phyloP scores from a whole-genome alignment of 2,329 filamentous ascomycete genomes.

The Fusarium xyrophilum region DNA sequence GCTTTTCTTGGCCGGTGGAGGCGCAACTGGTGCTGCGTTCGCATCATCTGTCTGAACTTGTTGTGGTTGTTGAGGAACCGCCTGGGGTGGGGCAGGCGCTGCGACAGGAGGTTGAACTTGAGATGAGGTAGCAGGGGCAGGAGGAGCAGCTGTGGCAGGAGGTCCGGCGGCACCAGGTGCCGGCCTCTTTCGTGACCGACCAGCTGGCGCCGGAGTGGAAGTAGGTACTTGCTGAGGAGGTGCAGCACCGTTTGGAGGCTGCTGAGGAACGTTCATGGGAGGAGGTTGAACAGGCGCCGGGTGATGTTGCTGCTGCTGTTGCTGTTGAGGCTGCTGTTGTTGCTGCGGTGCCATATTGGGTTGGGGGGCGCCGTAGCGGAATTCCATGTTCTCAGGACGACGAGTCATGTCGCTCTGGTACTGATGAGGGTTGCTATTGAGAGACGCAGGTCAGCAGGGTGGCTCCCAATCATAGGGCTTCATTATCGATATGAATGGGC shows the following conservation, averaged over 20 bases:
- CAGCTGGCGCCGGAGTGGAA: slow-evolving; percentile 48
- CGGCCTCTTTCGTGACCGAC: slow-evolving; percentile 53
- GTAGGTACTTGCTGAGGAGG: slow-evolving; percentile 49
- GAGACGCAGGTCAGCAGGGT: slow-evolving; percentile 42
- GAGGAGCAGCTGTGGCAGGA: slow-evolving; percentile 45
- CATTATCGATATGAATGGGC: slow-evolving; percentile 39
- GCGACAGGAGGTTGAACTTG: slow-evolving; percentile 45
- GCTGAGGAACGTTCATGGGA: slow-evolving; percentile 54
- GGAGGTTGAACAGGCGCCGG: slow-evolving; percentile 45
- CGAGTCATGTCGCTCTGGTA: slow-evolving; percentile 61
- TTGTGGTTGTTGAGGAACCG: slow-evolving; percentile 40
- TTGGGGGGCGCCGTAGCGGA: slow-evolving; percentile 51
- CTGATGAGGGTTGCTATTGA: slow-evolving; percentile 51
- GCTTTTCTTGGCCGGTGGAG: slow-evolving; percentile 82
- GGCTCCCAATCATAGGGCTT: slow-evolving; percentile 36
- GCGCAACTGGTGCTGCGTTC: slow-evolving; percentile 43
- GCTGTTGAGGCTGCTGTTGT: slow-evolving; percentile 43
- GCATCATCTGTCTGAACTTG: slow-evolving; percentile 44
- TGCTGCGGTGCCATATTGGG: slow-evolving; percentile 49
- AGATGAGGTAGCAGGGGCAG: slow-evolving; percentile 45
- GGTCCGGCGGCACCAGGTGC: slow-evolving; percentile 50
- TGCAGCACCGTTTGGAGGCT: slow-evolving; percentile 45
- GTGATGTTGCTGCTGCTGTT: slow-evolving; percentile 48
- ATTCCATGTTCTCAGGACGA: slow-evolving; percentile 54
- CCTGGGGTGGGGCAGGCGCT: slow-evolving; percentile 44